Evolutionary conservation across 805 yeast species (phyloP), one percentile per base, ranked within the genome.

Genomic region (Pichia nanzhaoensis): DNA sequence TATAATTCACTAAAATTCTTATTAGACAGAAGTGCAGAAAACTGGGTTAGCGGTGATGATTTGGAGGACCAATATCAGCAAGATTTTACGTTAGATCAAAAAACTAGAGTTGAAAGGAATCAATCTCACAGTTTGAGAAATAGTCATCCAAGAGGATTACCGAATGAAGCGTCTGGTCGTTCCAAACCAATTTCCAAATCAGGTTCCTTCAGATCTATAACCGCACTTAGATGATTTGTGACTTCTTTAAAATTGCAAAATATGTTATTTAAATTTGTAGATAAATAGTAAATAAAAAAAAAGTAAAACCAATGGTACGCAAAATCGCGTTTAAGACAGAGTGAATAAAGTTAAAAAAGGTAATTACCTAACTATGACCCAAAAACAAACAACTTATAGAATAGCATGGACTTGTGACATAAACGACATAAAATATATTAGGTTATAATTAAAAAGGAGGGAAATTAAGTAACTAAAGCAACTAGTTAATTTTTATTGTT

Each of bases 1-100:
- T 82, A 73, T 61, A 83, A 86, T 56, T 85, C 96, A 0, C 68
- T 91, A 50, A 74, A 84, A 44, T 90, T 84, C 58, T 65, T 90
- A 65, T 66, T 88, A 33, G 82, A 80, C 58, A 69, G 85, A 58
- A 79, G 73, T 48, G 65, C 78, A 55, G 82, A 76, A 41, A 86
- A 81, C 30, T 64, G 79, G 42, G 65, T 70, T 13, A 64, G 74
- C 37, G 78, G 70, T 45, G 73, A 68, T 41, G 75, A 69, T 16
- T 66, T 65, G 35, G 71, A 72, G 48, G 59, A 60, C 42, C 65
- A 61, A 41, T 61, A 63, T 40, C 56, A 55, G 27, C 56, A 53
- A 44, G 43, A 57, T 8, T 62, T 55, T 37, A 40, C 56, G 2
- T 18, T 55, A 24, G 67, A 63, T 46, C 56, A 55, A 21, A 54